Conservation (phyloP, 2,329 filamentous ascomycete genomes). For the Clathrospora elynae region DNA sequence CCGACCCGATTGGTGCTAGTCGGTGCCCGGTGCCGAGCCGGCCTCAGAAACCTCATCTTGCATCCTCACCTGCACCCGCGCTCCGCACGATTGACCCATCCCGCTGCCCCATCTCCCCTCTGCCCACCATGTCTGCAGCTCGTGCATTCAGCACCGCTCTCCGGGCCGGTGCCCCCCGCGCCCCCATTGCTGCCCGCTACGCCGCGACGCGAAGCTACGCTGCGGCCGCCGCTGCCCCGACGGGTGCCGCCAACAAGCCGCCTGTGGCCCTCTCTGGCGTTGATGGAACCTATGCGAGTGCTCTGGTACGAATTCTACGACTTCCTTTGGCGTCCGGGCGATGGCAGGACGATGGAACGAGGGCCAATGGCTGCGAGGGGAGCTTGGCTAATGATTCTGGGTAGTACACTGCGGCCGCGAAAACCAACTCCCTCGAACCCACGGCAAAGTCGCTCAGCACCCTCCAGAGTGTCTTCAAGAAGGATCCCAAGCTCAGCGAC, state of each 20-base stretch:
- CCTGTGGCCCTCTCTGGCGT: constrained; percentile 92
- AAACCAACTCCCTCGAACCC: constrained; percentile 81
- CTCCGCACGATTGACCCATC: constrained; percentile 34
- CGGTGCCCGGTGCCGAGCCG: constrained; percentile 22
- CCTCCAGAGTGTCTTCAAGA: constrained; percentile 74
- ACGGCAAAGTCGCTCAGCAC: constrained; percentile 78
- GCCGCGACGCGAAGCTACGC: constrained; percentile 78
- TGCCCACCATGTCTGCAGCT: constrained; percentile 60
- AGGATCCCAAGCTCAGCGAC: constrained; percentile 77
- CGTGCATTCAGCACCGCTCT: constrained; percentile 62
- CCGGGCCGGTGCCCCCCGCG: constrained; percentile 62
- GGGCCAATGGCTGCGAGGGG: constrained; percentile 23
- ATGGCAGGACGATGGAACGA: constrained; percentile 27
- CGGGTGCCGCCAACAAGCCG: constrained; percentile 72
- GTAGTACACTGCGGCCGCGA: constrained; percentile 94
- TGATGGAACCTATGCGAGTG: constrained; percentile 97
- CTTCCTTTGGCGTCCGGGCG: constrained; percentile 25
- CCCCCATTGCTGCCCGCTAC: constrained; percentile 63
- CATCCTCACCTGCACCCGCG: constrained; percentile 26
- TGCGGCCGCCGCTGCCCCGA: constrained; percentile 58
- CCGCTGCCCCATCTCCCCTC: constrained; percentile 46
- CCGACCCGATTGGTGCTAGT: constrained; percentile 22
- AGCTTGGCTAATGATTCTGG: constrained; percentile 34
- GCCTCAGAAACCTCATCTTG: constrained; percentile 32
- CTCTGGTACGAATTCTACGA: constrained; percentile 73